phyloP scores from a whole-genome alignment of 1,284 basidiomycete species.

The Heterobasidion parviporum region DNA sequence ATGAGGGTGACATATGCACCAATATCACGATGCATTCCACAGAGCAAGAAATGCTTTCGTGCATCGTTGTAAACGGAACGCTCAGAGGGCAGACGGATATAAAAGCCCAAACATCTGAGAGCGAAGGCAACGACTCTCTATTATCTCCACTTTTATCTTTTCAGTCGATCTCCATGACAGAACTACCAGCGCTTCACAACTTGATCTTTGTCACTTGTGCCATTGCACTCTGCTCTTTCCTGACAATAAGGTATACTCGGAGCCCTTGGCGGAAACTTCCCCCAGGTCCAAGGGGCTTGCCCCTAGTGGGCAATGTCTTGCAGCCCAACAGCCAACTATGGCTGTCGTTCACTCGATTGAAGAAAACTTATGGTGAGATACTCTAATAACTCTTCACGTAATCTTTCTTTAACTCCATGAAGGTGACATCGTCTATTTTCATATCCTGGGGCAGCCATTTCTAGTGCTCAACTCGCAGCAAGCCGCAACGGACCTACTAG shows the following conservation, averaged over 20 bases:
- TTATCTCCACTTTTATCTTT: too few relatives aligned
- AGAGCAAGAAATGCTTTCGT: too few relatives aligned
- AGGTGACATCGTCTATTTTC: conserved; percentile 17
- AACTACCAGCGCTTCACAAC: neutral
- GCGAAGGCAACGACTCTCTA: too few relatives aligned
- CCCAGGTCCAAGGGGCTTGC: conserved; percentile 7
- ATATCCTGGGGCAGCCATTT: conserved; percentile 13
- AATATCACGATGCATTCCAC: too few relatives aligned
- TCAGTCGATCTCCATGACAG: too few relatives aligned
- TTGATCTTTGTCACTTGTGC: neutral
- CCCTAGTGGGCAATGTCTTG: conserved; percentile 6
- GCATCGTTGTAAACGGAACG: too few relatives aligned
- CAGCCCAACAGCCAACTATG: conserved; percentile 3
- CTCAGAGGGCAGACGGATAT: too few relatives aligned
- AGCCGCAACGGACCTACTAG: conserved; percentile 14
- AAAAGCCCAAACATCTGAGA: too few relatives aligned
- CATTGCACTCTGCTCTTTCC: neutral
- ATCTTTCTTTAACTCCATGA: neutral
- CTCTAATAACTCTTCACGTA: neutral
- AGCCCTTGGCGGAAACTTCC: conserved; percentile 7
- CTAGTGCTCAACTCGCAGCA: conserved; percentile 15
- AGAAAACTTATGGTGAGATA: conserved; percentile 5
- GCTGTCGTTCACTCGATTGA: conserved; percentile 7
- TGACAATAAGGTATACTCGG: neutral
- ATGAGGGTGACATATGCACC: too few relatives aligned